Conservation (phyloP, 495 filamentous ascomycete genomes). For the Lophiotrema nucula region DNA sequence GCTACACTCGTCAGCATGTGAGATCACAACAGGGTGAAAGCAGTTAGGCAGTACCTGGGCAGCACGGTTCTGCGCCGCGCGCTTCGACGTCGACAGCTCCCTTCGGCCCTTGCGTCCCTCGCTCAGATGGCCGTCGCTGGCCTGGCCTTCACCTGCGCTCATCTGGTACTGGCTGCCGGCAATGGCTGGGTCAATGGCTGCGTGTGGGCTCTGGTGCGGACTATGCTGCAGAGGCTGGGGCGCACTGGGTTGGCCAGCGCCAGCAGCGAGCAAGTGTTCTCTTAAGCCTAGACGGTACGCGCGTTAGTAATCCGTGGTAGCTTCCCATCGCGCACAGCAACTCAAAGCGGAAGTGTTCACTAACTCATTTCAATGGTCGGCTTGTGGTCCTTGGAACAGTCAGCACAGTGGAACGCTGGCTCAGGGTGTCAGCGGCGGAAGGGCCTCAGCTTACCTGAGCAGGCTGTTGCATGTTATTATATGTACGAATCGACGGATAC, state of each 20-base stretch:
- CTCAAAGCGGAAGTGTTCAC: slow-evolving; percentile 9
- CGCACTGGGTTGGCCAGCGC: slow-evolving; percentile 29
- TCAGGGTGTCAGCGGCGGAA: slow-evolving; percentile 4
- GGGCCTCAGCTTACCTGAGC: slow-evolving; percentile 31
- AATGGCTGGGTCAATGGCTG: slow-evolving; percentile 43
- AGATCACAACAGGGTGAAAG: neutral
- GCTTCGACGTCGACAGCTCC: slow-evolving; percentile 90
- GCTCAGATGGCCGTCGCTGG: slow-evolving; percentile 36
- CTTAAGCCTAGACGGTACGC: slow-evolving; percentile 36
- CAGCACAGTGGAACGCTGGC: slow-evolving; percentile 10
- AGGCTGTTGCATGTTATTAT: slow-evolving; percentile 28
- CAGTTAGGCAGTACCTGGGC: slow-evolving; percentile 69
- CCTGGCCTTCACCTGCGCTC: slow-evolving; percentile 37
- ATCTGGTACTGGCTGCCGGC: slow-evolving; percentile 35
- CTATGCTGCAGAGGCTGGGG: slow-evolving; percentile 14
- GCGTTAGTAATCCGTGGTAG: slow-evolving; percentile 28
- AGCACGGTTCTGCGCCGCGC: slow-evolving; percentile 93
- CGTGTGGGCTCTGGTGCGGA: slow-evolving; percentile 35
- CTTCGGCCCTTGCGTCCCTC: slow-evolving; percentile 61
- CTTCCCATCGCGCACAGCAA: neutral
- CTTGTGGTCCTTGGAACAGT: slow-evolving; percentile 31
- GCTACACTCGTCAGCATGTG: slow-evolving; percentile 50
- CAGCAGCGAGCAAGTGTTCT: slow-evolving; percentile 45
- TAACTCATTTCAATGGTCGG: slow-evolving; percentile 37
- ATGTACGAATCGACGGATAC: slow-evolving; percentile 30